Conservation (phyloP, 176 grass and related monocot species). For the Zoysia japonica region DNA sequence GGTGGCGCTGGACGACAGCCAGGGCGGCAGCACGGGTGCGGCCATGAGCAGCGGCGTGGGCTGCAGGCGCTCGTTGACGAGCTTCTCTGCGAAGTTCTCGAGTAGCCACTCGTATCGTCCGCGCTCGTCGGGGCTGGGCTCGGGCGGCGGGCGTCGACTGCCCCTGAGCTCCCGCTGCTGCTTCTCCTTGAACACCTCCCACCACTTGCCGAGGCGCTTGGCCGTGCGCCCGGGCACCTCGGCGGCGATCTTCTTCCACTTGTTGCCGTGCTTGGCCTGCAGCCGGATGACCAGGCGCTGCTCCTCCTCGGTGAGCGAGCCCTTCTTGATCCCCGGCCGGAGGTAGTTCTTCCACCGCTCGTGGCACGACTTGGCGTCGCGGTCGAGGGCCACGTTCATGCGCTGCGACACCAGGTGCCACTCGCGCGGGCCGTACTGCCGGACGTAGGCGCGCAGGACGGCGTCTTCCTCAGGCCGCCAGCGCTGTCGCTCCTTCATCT, state of each 20-base stretch:
- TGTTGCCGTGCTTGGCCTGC: slow-evolving; percentile 98
- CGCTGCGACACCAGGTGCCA: slow-evolving; percentile 94
- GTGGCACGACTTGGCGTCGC: slow-evolving; percentile 94
- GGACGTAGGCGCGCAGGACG: slow-evolving; percentile 82
- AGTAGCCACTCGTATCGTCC: slow-evolving; percentile 81
- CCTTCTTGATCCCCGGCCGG: slow-evolving; percentile 86
- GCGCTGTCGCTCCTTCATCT: slow-evolving; percentile 97
- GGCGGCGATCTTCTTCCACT: slow-evolving; percentile 98
- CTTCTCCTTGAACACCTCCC: slow-evolving; percentile 99
- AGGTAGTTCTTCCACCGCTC: slow-evolving; percentile 99
- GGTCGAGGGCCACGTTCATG: slow-evolving; percentile 72
- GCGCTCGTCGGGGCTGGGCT: slow-evolving; percentile 59
- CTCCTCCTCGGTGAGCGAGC: slow-evolving; percentile 89
- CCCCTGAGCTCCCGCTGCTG: slow-evolving; percentile 77
- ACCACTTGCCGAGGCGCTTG: slow-evolving; percentile 97
- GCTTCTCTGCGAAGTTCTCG: slow-evolving; percentile 96
- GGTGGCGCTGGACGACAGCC: slow-evolving; percentile 59
- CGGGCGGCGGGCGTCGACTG: slow-evolving; percentile 38
- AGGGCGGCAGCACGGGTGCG: slow-evolving; percentile 69
- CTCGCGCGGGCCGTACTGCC: slow-evolving; percentile 82
- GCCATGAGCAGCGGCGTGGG: slow-evolving; percentile 58
- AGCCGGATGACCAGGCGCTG: slow-evolving; percentile 81
- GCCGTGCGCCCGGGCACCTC: slow-evolving; percentile 87
- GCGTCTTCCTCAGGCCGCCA: slow-evolving; percentile 98
- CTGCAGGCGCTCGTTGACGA: slow-evolving; percentile 63